phyloP scores from a whole-genome alignment of 768 basidiomycete genomes.

The Mycena pura region DNA sequence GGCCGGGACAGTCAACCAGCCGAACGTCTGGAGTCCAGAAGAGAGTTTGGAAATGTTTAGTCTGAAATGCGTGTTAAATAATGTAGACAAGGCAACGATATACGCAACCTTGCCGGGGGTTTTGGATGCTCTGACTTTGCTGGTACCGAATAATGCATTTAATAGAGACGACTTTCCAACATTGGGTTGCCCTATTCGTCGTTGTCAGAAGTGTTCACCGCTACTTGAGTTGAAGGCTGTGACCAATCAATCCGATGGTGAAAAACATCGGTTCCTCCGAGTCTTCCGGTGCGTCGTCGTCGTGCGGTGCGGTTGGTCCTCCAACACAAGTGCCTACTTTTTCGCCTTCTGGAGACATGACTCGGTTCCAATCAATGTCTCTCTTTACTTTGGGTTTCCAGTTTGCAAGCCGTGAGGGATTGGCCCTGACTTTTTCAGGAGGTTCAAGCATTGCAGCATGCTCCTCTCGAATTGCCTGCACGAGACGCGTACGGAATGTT shows the following conservation, averaged over 20 bases:
- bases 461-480: conserved; percentile 67
- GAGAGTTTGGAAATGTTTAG: conserved; percentile 94
- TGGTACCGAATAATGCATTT: conserved; percentile 87
- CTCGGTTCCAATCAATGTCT: conserved; percentile 77
- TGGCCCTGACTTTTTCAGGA: conserved; percentile 60
- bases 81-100: not conserved
- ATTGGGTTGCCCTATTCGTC: conserved; percentile 83
- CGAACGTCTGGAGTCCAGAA: conserved; percentile 88
- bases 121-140: conserved; percentile 80
- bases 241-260: conserved; percentile 85
- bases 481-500: conserved; percentile 66
- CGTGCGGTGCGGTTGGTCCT: conserved; percentile 45
- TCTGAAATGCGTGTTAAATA: conserved; percentile 49
- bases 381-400: conserved; percentile 75
- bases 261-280: conserved; percentile 65
- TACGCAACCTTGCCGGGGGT: conserved; percentile 87
- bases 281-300: conserved; percentile 35
- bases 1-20: conserved; percentile 93
- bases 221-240: conserved; percentile 11
- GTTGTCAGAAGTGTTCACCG: not conserved
- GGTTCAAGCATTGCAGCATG: conserved; percentile 75
- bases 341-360: conserved; percentile 52
- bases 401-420: conserved; percentile 52
- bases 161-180: conserved; percentile 90
- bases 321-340: conserved; percentile 54